phyloP scores from a whole-genome alignment of 2,329 filamentous ascomycete species.

The Aureobasidium sp. region DNA sequence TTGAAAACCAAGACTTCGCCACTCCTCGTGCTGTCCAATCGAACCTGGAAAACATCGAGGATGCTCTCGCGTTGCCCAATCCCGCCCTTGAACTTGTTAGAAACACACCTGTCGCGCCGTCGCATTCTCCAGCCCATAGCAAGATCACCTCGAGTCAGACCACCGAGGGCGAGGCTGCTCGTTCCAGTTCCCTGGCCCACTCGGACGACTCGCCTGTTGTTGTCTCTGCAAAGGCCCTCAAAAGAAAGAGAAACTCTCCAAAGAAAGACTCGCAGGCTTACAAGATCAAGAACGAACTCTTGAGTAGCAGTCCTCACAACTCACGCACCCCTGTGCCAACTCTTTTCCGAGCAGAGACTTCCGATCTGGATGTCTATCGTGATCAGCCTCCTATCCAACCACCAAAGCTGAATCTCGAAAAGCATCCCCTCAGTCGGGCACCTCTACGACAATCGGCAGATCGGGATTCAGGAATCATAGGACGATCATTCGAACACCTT shows the following conservation, averaged over 20 bases:
- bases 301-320: conserved; percentile 29
- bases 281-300: conserved; percentile 35
- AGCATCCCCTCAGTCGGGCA: conserved; percentile 3
- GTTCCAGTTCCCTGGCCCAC: conserved; percentile 9
- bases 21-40: conserved; percentile 7
- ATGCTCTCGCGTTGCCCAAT: neutral
- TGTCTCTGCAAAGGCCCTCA: conserved; percentile 37
- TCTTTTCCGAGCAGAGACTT: conserved; percentile 32
- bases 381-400: neutral
- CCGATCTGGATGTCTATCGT: conserved; percentile 35
- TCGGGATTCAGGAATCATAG: neutral
- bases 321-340: conserved; percentile 17
- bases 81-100: neutral
- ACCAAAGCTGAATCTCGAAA: neutral
- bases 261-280: conserved; percentile 23
- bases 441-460: neutral
- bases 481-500: neutral
- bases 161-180: conserved; percentile 32
- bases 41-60: neutral
- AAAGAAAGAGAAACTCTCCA: conserved; percentile 33
- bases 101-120: neutral
- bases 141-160: conserved; percentile 38
- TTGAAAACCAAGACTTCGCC: conserved; percentile 3
- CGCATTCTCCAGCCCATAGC: neutral
- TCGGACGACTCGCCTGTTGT: conserved; percentile 36